Evolutionary conservation across 257 asterid species (phyloP).

Genomic region (Haberlea rhodopensis): DNA sequence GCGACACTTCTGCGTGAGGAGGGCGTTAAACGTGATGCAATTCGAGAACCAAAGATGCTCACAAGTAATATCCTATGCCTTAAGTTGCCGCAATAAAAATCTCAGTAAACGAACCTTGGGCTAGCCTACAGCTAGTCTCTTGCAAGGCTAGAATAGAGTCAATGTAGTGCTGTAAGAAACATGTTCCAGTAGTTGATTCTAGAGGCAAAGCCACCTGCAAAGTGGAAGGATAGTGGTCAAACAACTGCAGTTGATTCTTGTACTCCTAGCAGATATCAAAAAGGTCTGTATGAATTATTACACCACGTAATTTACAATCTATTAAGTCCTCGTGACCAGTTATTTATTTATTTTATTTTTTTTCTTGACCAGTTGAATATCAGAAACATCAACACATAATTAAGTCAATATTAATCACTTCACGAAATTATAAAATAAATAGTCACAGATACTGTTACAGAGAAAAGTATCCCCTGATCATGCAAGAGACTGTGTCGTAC

Average conservation of each 20-base stretch:
- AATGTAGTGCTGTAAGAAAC: slow-evolving; percentile 86
- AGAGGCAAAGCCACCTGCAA: slow-evolving; percentile 91
- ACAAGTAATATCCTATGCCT: slow-evolving; percentile 9
- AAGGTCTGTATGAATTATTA: background rate
- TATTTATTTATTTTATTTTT: background rate
- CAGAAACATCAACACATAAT: slow-evolving; percentile 1
- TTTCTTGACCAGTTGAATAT: slow-evolving; percentile 16
- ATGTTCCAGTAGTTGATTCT: slow-evolving; percentile 78
- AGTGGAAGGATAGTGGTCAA: slow-evolving; percentile 27
- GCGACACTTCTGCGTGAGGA: background rate
- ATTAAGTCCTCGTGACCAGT: background rate
- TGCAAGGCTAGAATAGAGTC: slow-evolving; percentile 92
- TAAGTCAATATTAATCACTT: slow-evolving; percentile 12
- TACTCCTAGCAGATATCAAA: slow-evolving; percentile 15
- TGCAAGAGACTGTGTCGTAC: slow-evolving; percentile 35
- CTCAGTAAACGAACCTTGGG: slow-evolving; percentile 57
- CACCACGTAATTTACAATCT: background rate
- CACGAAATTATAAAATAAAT: slow-evolving; percentile 4
- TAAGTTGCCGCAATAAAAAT: slow-evolving; percentile 25
- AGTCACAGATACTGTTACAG: background rate
- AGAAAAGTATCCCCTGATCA: background rate
- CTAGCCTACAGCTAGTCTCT: slow-evolving; percentile 69
- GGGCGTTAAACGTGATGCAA: background rate
- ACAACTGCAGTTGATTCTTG: slow-evolving; percentile 23
- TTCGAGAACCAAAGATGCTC: background rate